phyloP scores from a whole-genome alignment of 176 grass and related monocot genomes.

The Microstegium vimineum region DNA sequence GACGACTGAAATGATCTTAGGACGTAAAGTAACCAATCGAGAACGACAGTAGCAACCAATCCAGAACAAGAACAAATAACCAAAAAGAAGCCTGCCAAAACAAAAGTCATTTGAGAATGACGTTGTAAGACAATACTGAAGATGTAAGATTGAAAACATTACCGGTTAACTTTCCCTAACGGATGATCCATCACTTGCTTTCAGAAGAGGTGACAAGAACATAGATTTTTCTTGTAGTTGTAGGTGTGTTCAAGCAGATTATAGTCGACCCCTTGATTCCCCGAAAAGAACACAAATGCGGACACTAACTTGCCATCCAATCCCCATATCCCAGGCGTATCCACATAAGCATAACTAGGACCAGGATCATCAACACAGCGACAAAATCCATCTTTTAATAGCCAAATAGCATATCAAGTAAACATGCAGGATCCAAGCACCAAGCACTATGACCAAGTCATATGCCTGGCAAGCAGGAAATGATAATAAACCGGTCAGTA shows the following conservation, averaged over 20 bases:
- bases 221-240: constrained; percentile 9
- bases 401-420: constrained; percentile 28
- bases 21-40: constrained; percentile 33
- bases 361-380: constrained; percentile 15
- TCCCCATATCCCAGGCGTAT: constrained; percentile 20
- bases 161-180: constrained; percentile 29
- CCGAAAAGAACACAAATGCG: constrained; percentile 19
- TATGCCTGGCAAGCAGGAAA: constrained; percentile 48
- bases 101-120: constrained; percentile 44
- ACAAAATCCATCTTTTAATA: constrained; percentile 36
- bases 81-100: constrained; percentile 55
- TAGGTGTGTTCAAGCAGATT: constrained; percentile 32
- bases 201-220: constrained; percentile 6
- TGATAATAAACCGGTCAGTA: constrained; percentile 46
- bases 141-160: constrained; percentile 19
- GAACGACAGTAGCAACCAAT: constrained; percentile 24
- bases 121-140: constrained; percentile 17
- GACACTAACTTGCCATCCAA: constrained; percentile 6
- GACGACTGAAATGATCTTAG: constrained; percentile 8
- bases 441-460: constrained; percentile 46
- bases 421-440: constrained; percentile 31
- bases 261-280: constrained; percentile 4
- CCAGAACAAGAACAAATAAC: constrained; percentile 44
- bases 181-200: constrained; percentile 9
- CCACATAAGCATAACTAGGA: constrained; percentile 12